phyloP scores from a whole-genome alignment of 2,329 filamentous ascomycete species.

The Stenocarpella maydis region DNA sequence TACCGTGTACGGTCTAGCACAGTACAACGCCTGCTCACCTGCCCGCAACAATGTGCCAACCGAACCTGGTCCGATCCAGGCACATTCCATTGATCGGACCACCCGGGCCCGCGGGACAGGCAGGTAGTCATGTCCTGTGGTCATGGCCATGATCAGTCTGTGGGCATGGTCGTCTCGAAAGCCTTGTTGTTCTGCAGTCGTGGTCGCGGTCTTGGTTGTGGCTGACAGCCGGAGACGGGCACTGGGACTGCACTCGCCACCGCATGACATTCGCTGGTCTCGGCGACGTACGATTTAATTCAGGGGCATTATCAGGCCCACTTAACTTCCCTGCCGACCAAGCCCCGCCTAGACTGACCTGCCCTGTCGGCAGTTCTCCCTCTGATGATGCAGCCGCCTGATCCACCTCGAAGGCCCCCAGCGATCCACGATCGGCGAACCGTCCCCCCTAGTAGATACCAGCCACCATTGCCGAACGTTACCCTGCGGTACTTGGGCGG shows the following conservation, averaged over 20 bases:
- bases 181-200: background rate
- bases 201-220: background rate
- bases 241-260: background rate
- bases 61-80: constrained; percentile 2
- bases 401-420: constrained; percentile 24
- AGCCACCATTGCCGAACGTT: constrained; percentile 33
- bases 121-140: background rate
- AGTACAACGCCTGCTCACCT: background rate
- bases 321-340: constrained; percentile 20
- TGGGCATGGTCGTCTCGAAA: background rate
- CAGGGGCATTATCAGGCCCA: constrained; percentile 30
- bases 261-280: constrained; percentile 27
- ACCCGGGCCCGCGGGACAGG: background rate
- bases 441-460: constrained; percentile 22
- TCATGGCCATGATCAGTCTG: too few relatives aligned
- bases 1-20: background rate
- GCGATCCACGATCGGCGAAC: constrained; percentile 28
- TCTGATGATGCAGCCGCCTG: constrained; percentile 30
- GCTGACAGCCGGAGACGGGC: too few relatives aligned
- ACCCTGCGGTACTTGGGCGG: constrained; percentile 28
- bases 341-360: constrained; percentile 18
- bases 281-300: constrained; percentile 28
- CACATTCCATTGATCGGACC: constrained; percentile 11
- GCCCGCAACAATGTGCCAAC: background rate
- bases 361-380: constrained; percentile 30